A percentile compares a stretch with the other conserved stretches of the same genome.
phyloP scores from a whole-genome alignment of 495 filamentous ascomycete species.

The Chaetomium cochliodes region DNA sequence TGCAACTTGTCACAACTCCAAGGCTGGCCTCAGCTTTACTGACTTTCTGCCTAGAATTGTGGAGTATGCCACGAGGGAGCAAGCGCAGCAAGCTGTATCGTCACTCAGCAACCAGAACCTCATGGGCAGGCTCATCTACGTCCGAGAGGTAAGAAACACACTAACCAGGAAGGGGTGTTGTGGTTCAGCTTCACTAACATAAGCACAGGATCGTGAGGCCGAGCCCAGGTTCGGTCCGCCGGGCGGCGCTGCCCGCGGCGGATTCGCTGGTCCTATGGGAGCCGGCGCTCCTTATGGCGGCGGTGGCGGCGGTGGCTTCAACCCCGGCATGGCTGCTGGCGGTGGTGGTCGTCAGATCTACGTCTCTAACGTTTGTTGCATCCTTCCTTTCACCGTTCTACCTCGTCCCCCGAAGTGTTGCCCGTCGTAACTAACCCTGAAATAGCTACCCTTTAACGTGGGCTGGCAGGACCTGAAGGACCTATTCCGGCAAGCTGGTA shows the following conservation, averaged over 20 bases:
- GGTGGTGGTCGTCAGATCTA: conserved; percentile 78
- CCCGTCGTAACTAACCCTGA: conserved; percentile 34
- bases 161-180: neutral
- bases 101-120: conserved; percentile 98
- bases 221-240: conserved; percentile 87
- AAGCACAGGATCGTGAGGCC: conserved; percentile 79
- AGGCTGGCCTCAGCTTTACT: conserved; percentile 10
- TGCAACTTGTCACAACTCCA: conserved; percentile 21
- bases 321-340: conserved; percentile 38
- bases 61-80: conserved; percentile 99
- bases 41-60: conserved; percentile 71
- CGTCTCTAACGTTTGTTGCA: conserved; percentile 89
- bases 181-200: conserved; percentile 16
- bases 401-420: conserved; percentile 20
- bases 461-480: conserved; percentile 99
- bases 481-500: conserved; percentile 96
- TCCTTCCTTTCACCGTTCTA: conserved; percentile 30
- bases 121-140: conserved; percentile 97
- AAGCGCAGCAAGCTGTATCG: conserved; percentile 96
- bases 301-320: conserved; percentile 40
- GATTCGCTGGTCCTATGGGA: conserved; percentile 55
- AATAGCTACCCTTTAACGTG: conserved; percentile 91
- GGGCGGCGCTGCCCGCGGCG: conserved; percentile 57
- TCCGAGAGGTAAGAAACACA: conserved; percentile 75
- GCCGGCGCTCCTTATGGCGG: conserved; percentile 46